These are phyloP conservation scores for Erodium moschatum DNA, from an alignment of 441 rosid species.

Conservation along the genomic window DNA sequence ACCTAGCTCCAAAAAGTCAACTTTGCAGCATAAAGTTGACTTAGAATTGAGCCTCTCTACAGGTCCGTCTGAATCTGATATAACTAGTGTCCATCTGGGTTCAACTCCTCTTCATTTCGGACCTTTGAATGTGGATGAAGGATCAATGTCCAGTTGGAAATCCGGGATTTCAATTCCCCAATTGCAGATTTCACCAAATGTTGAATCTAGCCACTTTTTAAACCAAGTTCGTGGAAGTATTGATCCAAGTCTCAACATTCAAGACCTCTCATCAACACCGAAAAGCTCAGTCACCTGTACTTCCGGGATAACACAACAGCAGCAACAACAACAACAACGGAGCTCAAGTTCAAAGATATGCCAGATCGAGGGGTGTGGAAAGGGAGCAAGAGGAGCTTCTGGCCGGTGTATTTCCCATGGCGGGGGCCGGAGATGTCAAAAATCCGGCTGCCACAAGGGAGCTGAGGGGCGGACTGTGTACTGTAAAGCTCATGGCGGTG, in stretches of 20 bases:
- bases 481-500: conserved; percentile 51
- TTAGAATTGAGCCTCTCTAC: conserved; percentile 72
- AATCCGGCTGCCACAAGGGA: conserved; percentile 79
- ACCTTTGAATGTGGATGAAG: conserved; percentile 38
- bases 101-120: conserved; percentile 31
- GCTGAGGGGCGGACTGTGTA: conserved; percentile 96
- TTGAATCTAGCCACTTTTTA: conserved; percentile 30
- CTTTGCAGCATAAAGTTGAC: conserved; percentile 35
- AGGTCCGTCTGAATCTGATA: conserved; percentile 54
- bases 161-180: conserved; percentile 32
- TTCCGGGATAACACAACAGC: conserved; percentile 54
- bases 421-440: conserved; percentile 92
- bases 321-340: conserved; percentile 46
- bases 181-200: conserved; percentile 29
- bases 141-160: conserved; percentile 41
- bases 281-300: conserved; percentile 73
- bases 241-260: conserved; percentile 31
- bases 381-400: conserved; percentile 98
- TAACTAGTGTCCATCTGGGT: conserved; percentile 42
- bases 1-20: conserved; percentile 32
- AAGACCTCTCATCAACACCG: conserved; percentile 58
- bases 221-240: conserved; percentile 25
- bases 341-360: conserved; percentile 54
- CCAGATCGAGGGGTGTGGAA: conserved; percentile 88
- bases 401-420: conserved; percentile 96